phyloP scores from a whole-genome alignment of 495 filamentous ascomycete species.

The Trichodelitschia bisporula region DNA sequence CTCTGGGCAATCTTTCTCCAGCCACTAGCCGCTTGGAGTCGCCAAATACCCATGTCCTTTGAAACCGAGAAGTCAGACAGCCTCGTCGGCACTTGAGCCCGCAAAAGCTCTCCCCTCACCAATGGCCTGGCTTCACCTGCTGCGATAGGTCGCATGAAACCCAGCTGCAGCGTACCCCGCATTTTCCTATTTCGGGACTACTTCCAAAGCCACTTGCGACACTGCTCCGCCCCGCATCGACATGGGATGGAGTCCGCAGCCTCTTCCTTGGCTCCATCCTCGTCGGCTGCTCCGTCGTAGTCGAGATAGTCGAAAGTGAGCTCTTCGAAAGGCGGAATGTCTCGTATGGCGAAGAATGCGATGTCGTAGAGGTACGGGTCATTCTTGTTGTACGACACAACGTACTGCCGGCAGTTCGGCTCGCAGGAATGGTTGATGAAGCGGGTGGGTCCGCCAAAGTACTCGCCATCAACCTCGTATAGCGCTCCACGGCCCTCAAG shows the following conservation, averaged over 20 bases:
- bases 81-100: no score
- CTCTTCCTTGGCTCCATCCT: background rate
- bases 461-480: constrained; percentile 34
- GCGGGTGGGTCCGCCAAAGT: constrained; percentile 28
- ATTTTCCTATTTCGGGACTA: constrained; percentile 1
- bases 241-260: constrained; percentile 4
- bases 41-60: no score
- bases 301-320: constrained; percentile 64
- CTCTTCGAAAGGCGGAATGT: constrained; percentile 46
- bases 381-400: constrained; percentile 52
- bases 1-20: no score
- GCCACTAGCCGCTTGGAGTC: no score
- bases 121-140: no score
- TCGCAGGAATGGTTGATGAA: constrained; percentile 49
- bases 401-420: constrained; percentile 57
- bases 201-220: constrained; percentile 10
- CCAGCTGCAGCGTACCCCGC: no score
- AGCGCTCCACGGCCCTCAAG: no score
- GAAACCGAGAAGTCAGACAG: no score
- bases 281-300: constrained; percentile 15
- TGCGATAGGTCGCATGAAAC: no score
- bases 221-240: constrained; percentile 9
- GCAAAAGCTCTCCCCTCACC: no score
- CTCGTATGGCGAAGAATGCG: constrained; percentile 54
- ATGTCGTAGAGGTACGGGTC: constrained; percentile 63